A percentile compares a stretch with the other conserved stretches of the same genome.
Conservation (phyloP, 495 filamentous ascomycete species). For the Hyaloscypha finlandica region DNA sequence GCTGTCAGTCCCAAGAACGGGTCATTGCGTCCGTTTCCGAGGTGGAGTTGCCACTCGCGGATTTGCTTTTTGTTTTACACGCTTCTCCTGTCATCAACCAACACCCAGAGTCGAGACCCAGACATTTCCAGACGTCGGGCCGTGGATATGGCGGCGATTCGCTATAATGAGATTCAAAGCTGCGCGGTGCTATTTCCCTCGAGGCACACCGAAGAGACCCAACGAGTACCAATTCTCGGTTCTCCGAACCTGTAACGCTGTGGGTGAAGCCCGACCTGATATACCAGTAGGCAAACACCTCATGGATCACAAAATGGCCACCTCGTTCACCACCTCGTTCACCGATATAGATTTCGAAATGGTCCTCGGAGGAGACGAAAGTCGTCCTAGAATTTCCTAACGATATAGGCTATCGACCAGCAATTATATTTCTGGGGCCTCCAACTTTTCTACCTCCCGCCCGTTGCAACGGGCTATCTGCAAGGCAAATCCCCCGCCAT, state of each 20-base stretch:
- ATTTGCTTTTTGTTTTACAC: not conserved
- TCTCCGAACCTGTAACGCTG: too few relatives aligned
- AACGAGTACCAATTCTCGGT: too few relatives aligned
- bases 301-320: too few relatives aligned
- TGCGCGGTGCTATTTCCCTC: too few relatives aligned
- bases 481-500: not conserved
- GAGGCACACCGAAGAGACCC: too few relatives aligned
- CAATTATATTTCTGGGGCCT: not conserved
- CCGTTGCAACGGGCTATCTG: not conserved
- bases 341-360: too few relatives aligned
- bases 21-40: conserved; percentile 5
- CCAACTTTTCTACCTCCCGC: not conserved
- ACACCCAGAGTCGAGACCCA: not conserved
- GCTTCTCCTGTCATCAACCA: not conserved
- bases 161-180: not conserved
- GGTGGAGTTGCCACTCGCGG: not conserved
- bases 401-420: too few relatives aligned
- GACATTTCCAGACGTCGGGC: not conserved
- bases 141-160: not conserved
- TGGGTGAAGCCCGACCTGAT: too few relatives aligned
- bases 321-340: too few relatives aligned
- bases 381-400: too few relatives aligned
- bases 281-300: too few relatives aligned
- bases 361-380: too few relatives aligned
- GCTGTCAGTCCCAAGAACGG: not conserved